A percentile compares a stretch with the other conserved stretches of the same genome.
Conservation (phyloP, 2,329 filamentous ascomycete species). For the Biscogniauxia mediterranea region DNA sequence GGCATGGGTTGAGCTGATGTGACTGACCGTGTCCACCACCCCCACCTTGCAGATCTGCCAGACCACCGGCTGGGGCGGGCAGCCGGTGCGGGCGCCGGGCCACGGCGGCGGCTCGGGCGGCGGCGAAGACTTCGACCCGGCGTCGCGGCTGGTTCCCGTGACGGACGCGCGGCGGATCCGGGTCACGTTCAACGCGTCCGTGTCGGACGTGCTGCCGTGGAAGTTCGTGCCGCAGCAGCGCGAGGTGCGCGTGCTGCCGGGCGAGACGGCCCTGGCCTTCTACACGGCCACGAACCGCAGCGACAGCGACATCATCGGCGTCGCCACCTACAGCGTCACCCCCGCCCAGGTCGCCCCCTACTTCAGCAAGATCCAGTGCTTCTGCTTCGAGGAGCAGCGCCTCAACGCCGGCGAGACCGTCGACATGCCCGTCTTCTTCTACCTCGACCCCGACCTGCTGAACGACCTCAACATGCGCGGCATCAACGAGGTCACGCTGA, state of each 20-base stretch:
- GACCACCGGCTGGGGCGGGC: slow-evolving; percentile 87
- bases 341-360: slow-evolving; percentile 94
- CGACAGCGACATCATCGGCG: slow-evolving; percentile 91
- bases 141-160: slow-evolving; percentile 76
- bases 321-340: slow-evolving; percentile 96
- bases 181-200: slow-evolving; percentile 93
- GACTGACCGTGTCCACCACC: neutral
- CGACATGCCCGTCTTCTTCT: slow-evolving; percentile 99
- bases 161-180: slow-evolving; percentile 79
- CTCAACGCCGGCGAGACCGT: slow-evolving; percentile 94
- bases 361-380: slow-evolving; percentile 99
- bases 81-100: slow-evolving; percentile 78
- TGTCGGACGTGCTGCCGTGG: slow-evolving; percentile 94
- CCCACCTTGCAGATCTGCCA: slow-evolving; percentile 61
- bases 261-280: slow-evolving; percentile 95
- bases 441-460: slow-evolving; percentile 92
- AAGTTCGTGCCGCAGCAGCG: slow-evolving; percentile 96
- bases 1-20: neutral
- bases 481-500: slow-evolving; percentile 92
- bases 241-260: slow-evolving; percentile 90
- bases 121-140: slow-evolving; percentile 53
- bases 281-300: slow-evolving; percentile 95
- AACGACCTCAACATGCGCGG: slow-evolving; percentile 91
- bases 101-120: slow-evolving; percentile 56
- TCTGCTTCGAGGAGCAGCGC: slow-evolving; percentile 97